Percentiles rank a stretch among this genome's conserved stretches.
phyloP scores from a whole-genome alignment of 2,329 filamentous ascomycete species.

The Colletotrichum tamarilloi region DNA sequence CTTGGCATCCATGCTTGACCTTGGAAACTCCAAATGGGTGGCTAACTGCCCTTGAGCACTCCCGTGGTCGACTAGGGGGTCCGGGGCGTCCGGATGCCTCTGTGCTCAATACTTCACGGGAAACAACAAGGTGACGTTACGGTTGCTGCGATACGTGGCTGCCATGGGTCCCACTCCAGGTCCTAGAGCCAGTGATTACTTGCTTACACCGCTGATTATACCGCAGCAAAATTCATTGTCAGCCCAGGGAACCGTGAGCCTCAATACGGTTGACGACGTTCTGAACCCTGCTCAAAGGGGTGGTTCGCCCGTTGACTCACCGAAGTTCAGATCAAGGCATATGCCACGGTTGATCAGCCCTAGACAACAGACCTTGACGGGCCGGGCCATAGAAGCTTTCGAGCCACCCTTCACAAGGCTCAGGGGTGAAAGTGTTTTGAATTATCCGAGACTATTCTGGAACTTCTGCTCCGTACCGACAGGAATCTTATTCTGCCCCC shows the following conservation, averaged over 20 bases:
- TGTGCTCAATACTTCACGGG: background rate
- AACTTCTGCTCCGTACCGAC: background rate
- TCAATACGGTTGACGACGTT: slow-evolving; percentile 12
- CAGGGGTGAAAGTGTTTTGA: background rate
- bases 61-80: background rate
- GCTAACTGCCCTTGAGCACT: background rate
- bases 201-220: slow-evolving; percentile 31
- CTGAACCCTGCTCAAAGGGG: background rate
- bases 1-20: background rate
- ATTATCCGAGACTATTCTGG: background rate
- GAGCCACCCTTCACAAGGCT: background rate
- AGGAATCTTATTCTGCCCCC: background rate
- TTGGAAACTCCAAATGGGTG: background rate
- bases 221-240: background rate
- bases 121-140: background rate
- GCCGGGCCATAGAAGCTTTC: background rate
- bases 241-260: background rate
- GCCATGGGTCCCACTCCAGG: background rate
- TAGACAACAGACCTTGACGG: slow-evolving; percentile 13
- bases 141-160: background rate
- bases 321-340: background rate
- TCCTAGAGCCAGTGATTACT: background rate
- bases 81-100: slow-evolving; percentile 5
- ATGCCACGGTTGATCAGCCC: background rate
- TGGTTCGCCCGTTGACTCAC: slow-evolving; percentile 2